Evolutionary conservation across 1,284 basidiomycete genomes (phyloP), one percentile per base, ranked within the genome.

Genomic region (Lignosus rhinocerotis): DNA sequence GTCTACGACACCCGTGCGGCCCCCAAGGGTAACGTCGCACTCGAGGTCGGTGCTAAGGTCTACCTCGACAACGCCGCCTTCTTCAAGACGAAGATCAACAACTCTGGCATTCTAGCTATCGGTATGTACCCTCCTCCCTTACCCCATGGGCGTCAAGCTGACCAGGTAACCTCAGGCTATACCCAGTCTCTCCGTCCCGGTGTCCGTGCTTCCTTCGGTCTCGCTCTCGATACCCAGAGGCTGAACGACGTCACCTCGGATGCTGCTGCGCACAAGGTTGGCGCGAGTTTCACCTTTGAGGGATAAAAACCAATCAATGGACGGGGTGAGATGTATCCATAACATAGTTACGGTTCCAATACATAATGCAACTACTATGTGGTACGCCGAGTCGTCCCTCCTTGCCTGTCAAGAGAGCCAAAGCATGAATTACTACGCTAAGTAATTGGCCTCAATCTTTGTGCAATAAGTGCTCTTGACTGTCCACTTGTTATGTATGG

Each of bases 1-100:
- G 87, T 96, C 75, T 99, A 97, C 78, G 95, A 98, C 81, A 86
- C 91, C 77, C 96, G 97, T 82, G 83, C 90, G 59, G 90, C 93
- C 68, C 87, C 92, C 66, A 86, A 88, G 65, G 89, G 90, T 76
- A 61, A 56, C 55, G 93, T 98, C 73, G 86, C 85, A 65, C 86
- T 99, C 71, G 96, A 99, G 80, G 95, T 99, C 66, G 96, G 96
- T 73, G 87, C 93, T 73, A 98, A 98, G 86, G 88, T 91, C 89
- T 90, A 90, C 80, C 88, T 96, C 65, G 94, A 97, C 80, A 78
- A 84, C 56, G 88, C 94, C 68, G 90, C 94, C 21, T 97, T 94
- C 72, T 83, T 97, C 81, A 97, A 99, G 86, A 93, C 94, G 70
- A 99, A 99, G 87, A 96, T 99, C 81, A 98, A 97, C 88, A 96